Percentiles rank a stretch among this genome's conserved stretches.
Evolutionary conservation across 1,284 basidiomycete species (phyloP).

Genomic region (Wallemia hederae): DNA sequence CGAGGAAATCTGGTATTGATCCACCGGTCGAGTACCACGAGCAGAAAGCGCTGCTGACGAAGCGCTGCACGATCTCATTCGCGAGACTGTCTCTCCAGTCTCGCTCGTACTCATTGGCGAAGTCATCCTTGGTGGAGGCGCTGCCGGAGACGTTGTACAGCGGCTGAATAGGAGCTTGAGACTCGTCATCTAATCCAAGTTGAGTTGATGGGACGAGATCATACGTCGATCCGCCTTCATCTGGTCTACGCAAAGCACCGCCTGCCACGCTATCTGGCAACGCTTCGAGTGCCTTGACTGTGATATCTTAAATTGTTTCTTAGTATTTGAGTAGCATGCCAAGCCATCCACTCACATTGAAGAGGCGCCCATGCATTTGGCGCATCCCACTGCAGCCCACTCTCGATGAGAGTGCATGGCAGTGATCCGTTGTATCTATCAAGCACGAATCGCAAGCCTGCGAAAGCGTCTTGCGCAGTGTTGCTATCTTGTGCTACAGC

Average conservation of each 20-base stretch:
- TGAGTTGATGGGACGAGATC: conserved; percentile 40
- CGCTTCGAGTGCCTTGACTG: conserved; percentile 41
- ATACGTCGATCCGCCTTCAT: conserved; percentile 27
- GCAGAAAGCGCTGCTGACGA: conserved; percentile 50
- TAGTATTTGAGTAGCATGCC: neutral
- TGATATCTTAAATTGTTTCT: conserved; percentile 22
- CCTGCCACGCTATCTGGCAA: conserved; percentile 36
- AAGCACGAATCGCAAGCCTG: conserved; percentile 41
- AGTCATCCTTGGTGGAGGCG: conserved; percentile 9
- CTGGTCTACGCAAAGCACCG: conserved; percentile 23
- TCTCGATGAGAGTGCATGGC: conserved; percentile 40
- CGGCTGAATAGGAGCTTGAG: neutral
- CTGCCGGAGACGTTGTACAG: neutral
- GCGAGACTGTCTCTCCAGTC: conserved; percentile 35
- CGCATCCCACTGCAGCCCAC: conserved; percentile 46
- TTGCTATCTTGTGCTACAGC: conserved; percentile 25
- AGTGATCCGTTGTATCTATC: conserved; percentile 57
- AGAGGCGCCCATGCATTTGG: conserved; percentile 39
- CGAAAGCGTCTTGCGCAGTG: conserved; percentile 41
- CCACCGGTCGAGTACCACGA: conserved; percentile 56
- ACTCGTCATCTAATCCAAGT: conserved; percentile 31
- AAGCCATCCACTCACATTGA: neutral
- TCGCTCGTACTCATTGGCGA: conserved; percentile 23
- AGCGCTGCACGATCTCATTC: conserved; percentile 48
- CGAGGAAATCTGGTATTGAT: conserved; percentile 33